A percentile compares a stretch with the other conserved stretches of the same genome.
Conservation (phyloP, 2,329 filamentous ascomycete species). For the Lachnellula cervina region DNA sequence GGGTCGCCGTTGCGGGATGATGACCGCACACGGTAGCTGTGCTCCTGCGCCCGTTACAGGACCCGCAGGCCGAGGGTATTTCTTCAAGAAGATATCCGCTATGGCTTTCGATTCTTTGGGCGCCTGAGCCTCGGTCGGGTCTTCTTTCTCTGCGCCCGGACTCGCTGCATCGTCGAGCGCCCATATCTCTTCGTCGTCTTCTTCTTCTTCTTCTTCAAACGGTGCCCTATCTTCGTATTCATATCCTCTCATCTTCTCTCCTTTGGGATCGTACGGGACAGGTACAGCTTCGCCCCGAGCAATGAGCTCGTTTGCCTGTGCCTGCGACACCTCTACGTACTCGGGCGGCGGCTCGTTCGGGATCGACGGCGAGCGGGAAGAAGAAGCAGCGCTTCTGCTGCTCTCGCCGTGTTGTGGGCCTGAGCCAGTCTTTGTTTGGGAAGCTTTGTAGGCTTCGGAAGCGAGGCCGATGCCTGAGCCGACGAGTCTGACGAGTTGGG, state of each 20-base stretch:
- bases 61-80: constrained; percentile 7
- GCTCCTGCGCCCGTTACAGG: not conserved
- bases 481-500: constrained; percentile 20
- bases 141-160: not conserved
- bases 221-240: constrained; percentile 6
- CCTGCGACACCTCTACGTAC: constrained; percentile 21
- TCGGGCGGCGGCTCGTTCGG: constrained; percentile 16
- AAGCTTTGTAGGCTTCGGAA: constrained; percentile 18
- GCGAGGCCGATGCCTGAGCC: constrained; percentile 26
- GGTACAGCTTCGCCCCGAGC: constrained; percentile 16
- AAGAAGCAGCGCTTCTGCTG: constrained; percentile 8
- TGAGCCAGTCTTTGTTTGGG: no score
- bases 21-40: constrained; percentile 40
- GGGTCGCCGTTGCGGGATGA: constrained; percentile 49
- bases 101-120: constrained; percentile 8
- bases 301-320: constrained; percentile 17
- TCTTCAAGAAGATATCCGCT: constrained; percentile 16
- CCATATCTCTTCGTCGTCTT: constrained; percentile 26
- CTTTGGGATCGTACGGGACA: constrained; percentile 7
- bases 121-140: not conserved
- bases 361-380: not conserved
- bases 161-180: constrained; percentile 22
- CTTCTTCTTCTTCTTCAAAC: constrained; percentile 19
- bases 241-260: constrained; percentile 6
- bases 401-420: constrained; percentile 15